Base-by-base conservation (phyloP, 2,329 filamentous ascomycete genomes). In the Cladophialophora bantiana region DNA sequence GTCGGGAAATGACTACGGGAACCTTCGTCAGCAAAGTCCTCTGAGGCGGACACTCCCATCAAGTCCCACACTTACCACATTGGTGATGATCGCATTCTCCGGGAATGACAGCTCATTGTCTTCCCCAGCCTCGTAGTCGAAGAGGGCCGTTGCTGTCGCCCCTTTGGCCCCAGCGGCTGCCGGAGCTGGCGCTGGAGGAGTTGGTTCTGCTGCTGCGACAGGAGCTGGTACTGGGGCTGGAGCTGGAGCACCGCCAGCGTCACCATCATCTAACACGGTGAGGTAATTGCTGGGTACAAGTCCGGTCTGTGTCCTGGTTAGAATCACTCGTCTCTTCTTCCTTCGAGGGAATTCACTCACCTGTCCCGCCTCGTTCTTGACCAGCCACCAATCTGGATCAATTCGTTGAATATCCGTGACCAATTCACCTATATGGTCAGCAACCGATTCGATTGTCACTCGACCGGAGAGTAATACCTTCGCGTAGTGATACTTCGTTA, bases 361-460 rank as follows among this genome's bases (percentile, higher is more conserved):
- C 58, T 71, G 66, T 73, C 95, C 95, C 68, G 84, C 85, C 26
- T 85, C 82, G 81, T 98, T 99, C 72, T 90, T 92, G 52, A 96
- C 95, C 86, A 97, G 91, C 95, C 95, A 99, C 95, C 95, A 99
- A 77, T 99, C 94, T 59, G 96, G 91, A 73, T 98, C 95, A 1
- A 99, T 93, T 91, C 96, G 96, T 70, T 98, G 93, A 74, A 99
- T 97, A 76, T 97, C 90, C 31, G 87, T 93, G 42, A 99, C 90
- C 70, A 89, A 87, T 74, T 97, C 92, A 55, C 70, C 70, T 71
- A 59, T 36, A 26, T 13, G 31, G 34, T 59, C 34, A 65, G 60
- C 38, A 58, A 52, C 36, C 20, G 7, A 15, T 31, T 52, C 26
- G 26, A 26, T 26, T 26, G 34, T 13, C 35, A 20, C 10, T n/a